These are phyloP conservation scores for Colletotrichum orbiculare DNA, from an alignment of 2,329 filamentous ascomycete genomes.

Conservation along the genomic window DNA sequence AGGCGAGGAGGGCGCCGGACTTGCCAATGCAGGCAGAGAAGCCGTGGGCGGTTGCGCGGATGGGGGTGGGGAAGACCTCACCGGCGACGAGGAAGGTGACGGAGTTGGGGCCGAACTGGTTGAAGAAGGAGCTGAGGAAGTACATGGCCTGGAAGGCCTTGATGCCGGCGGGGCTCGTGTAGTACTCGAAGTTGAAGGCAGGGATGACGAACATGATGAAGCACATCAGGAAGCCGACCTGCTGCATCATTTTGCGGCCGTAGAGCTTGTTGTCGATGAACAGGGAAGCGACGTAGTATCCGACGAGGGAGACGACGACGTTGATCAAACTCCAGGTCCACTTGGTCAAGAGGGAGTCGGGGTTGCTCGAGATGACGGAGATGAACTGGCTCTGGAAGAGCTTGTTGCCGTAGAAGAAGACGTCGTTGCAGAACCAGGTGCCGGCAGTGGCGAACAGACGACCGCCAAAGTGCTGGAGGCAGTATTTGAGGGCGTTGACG, in stretches of 20 bases:
- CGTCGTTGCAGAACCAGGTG: slow-evolving; percentile 95
- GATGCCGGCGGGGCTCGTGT: slow-evolving; percentile 76
- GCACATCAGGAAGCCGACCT: slow-evolving; percentile 90
- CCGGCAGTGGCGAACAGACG: slow-evolving; percentile 88
- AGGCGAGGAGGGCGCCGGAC: slow-evolving; percentile 85
- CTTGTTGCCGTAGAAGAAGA: slow-evolving; percentile 99
- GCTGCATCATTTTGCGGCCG: slow-evolving; percentile 96
- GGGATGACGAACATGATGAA: slow-evolving; percentile 95
- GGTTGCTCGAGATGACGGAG: slow-evolving; percentile 76
- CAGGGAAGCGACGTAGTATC: slow-evolving; percentile 91
- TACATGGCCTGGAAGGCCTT: slow-evolving; percentile 98
- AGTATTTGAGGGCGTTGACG: slow-evolving; percentile 80
- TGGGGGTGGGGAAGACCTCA: slow-evolving; percentile 94
- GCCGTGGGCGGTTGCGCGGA: slow-evolving; percentile 93
- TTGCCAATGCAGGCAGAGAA: slow-evolving; percentile 95
- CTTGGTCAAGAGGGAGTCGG: slow-evolving; percentile 80
- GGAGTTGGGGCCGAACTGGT: slow-evolving; percentile 96
- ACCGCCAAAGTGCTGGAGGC: slow-evolving; percentile 85
- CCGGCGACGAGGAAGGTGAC: slow-evolving; percentile 97
- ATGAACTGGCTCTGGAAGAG: slow-evolving; percentile 96
- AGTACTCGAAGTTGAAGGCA: slow-evolving; percentile 89
- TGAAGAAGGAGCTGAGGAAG: slow-evolving; percentile 98
- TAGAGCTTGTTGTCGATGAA: slow-evolving; percentile 97
- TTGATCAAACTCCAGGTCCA: slow-evolving; percentile 97
- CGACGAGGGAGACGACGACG: slow-evolving; percentile 83